A percentile compares a stretch with the other conserved stretches of the same genome.
These are phyloP conservation scores for Ramaria sp. DNA, from an alignment of 768 basidiomycete species.

Conservation along the genomic window DNA sequence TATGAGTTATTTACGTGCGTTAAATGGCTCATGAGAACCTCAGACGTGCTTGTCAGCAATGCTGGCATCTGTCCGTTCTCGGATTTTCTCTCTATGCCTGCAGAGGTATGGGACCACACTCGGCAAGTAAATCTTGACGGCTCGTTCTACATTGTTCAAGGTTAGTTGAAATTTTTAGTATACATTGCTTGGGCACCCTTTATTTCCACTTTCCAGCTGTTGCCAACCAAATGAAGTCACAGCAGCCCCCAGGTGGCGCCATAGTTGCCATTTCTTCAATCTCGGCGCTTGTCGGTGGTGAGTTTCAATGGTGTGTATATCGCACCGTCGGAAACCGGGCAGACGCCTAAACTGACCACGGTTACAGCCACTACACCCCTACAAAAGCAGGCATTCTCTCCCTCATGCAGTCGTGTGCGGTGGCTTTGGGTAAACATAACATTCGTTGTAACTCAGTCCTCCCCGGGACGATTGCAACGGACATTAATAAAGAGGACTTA, in stretches of 20 bases:
- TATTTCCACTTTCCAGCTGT: constrained; percentile 31
- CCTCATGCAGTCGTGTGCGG: constrained; percentile 71
- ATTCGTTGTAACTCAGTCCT: constrained; percentile 64
- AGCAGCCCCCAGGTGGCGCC: constrained; percentile 58
- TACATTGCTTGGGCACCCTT: background rate
- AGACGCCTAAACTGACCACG: background rate
- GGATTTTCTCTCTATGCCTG: constrained; percentile 61
- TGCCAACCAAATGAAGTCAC: constrained; percentile 64
- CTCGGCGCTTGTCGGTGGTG: constrained; percentile 69
- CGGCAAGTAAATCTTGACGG: constrained; percentile 69
- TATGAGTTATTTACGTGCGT: constrained; percentile 12
- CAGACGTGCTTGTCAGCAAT: constrained; percentile 43
- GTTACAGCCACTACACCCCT: constrained; percentile 57
- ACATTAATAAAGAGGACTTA: constrained; percentile 71
- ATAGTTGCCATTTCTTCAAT: constrained; percentile 75
- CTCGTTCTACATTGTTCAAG: constrained; percentile 61
- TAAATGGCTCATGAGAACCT: background rate
- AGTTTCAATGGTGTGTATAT: constrained; percentile 43
- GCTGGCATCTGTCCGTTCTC: constrained; percentile 71
- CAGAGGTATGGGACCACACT: constrained; percentile 51
- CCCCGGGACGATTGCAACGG: constrained; percentile 70
- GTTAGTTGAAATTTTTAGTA: constrained; percentile 19
- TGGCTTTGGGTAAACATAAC: constrained; percentile 65
- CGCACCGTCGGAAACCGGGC: background rate
- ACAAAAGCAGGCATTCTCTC: constrained; percentile 73